These are phyloP conservation scores for Tolypocladium ovalisporum DNA, from an alignment of 2,329 filamentous ascomycete species.

Conservation along the genomic window DNA sequence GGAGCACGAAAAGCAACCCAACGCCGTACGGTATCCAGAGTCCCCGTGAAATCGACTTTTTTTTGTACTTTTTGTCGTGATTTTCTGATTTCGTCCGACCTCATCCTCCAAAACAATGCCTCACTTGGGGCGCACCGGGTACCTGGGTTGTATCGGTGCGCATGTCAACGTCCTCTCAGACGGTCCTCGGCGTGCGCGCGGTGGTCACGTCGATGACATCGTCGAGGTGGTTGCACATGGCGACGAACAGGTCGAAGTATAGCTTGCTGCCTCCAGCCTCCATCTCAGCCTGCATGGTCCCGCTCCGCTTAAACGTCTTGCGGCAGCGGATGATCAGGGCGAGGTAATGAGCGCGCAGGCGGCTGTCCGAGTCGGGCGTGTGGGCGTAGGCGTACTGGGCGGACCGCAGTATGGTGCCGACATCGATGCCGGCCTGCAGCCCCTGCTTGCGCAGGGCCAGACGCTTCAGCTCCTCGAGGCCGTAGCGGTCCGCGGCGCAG, in stretches of 20 bases:
- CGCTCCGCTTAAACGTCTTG: conserved; percentile 95
- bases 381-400: conserved; percentile 93
- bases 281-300: conserved; percentile 99
- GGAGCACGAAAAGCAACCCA: conserved; percentile 19
- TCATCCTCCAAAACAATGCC: conserved; percentile 9
- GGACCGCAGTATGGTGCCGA: conserved; percentile 81
- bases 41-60: conserved; percentile 11
- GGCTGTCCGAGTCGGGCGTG: conserved; percentile 85
- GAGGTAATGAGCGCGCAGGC: conserved; percentile 92
- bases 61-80: conserved; percentile 10
- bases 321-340: conserved; percentile 95
- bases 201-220: conserved; percentile 83
- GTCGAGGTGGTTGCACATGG: conserved; percentile 97
- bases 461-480: conserved; percentile 83
- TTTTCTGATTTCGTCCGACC: conserved; percentile 7
- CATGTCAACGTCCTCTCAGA: conserved; percentile 26
- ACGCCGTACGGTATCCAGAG: conserved; percentile 14
- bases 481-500: conserved; percentile 84
- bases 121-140: neutral
- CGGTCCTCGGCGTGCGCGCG: conserved; percentile 46
- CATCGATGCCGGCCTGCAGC: conserved; percentile 83
- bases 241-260: conserved; percentile 97
- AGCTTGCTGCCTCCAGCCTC: conserved; percentile 80
- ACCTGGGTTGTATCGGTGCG: neutral
- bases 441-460: conserved; percentile 91